Percentiles rank a stretch among this genome's conserved stretches.
These are phyloP conservation scores for Saturnispora zaruensis DNA, from an alignment of 805 yeast genomes.

Conservation along the genomic window DNA sequence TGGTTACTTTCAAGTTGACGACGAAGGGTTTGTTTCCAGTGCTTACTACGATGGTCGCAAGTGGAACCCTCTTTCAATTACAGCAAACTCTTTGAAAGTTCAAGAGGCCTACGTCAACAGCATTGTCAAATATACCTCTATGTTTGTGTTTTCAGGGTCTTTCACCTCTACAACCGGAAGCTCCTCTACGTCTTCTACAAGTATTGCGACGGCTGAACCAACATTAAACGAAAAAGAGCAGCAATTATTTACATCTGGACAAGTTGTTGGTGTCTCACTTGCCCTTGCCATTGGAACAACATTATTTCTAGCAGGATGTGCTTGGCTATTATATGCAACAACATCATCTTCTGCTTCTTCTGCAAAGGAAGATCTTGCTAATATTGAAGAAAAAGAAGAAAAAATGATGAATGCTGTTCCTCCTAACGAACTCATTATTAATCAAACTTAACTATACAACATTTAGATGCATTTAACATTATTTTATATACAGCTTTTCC, in stretches of 20 bases:
- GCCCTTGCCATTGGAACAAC: constrained; percentile 56
- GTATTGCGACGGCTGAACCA: constrained; percentile 9
- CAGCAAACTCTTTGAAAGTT: constrained; percentile 28
- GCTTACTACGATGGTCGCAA: constrained; percentile 56
- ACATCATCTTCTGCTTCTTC: constrained; percentile 17
- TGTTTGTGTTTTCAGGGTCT: constrained; percentile 26
- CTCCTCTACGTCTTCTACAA: constrained; percentile 8
- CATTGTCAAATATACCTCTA: constrained; percentile 32
- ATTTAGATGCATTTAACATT: neutral
- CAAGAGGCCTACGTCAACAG: constrained; percentile 20
- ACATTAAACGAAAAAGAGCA: neutral
- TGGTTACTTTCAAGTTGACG: constrained; percentile 43
- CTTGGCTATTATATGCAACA: constrained; percentile 32
- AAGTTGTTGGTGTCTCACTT: constrained; percentile 57
- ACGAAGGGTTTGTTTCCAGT: constrained; percentile 49
- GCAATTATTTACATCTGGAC: constrained; percentile 41
- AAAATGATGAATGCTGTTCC: constrained; percentile 58
- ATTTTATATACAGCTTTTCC: neutral
- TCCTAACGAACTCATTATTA: constrained; percentile 26
- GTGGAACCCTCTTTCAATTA: constrained; percentile 60
- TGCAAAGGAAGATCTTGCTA: constrained; percentile 33
- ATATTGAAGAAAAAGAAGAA: constrained; percentile 43
- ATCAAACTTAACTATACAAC: neutral
- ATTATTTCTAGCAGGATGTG: constrained; percentile 29
- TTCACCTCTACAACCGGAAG: constrained; percentile 19